A percentile compares a stretch with the other conserved stretches of the same genome.
These are phyloP conservation scores for Trichoderma endophyticum DNA, from an alignment of 2,329 filamentous ascomycete species.

Conservation along the genomic window DNA sequence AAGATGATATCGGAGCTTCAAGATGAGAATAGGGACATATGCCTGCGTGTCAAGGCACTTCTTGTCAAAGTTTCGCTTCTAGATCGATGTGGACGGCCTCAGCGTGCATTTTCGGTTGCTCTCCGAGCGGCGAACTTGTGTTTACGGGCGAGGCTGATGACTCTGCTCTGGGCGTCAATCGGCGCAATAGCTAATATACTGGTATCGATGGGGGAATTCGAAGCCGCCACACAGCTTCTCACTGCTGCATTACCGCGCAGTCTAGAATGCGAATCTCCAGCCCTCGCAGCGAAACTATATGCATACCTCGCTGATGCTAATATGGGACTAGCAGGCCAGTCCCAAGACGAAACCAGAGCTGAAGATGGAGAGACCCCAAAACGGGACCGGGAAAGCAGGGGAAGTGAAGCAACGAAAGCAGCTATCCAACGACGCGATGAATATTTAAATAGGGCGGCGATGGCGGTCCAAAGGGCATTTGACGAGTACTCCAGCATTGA, in stretches of 20 bases:
- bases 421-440: conserved; percentile 44
- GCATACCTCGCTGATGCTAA: conserved; percentile 70
- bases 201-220: conserved; percentile 67
- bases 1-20: conserved; percentile 40
- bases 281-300: conserved; percentile 64
- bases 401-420: not conserved
- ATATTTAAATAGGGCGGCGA: conserved; percentile 55
- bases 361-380: not conserved
- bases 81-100: conserved; percentile 63
- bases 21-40: conserved; percentile 52
- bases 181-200: conserved; percentile 66
- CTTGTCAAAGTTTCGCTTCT: conserved; percentile 70
- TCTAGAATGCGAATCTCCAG: conserved; percentile 65
- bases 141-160: conserved; percentile 65
- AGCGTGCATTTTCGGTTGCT: conserved; percentile 73
- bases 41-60: conserved; percentile 67
- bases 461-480: conserved; percentile 61
- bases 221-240: conserved; percentile 62
- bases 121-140: conserved; percentile 73
- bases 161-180: conserved; percentile 69
- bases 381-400: not conserved
- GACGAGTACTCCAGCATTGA: conserved; percentile 63
- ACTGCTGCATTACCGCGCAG: conserved; percentile 70
- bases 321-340: conserved; percentile 68
- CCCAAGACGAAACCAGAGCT: not conserved